A percentile compares a stretch with the other conserved stretches of the same genome.
These are phyloP conservation scores for Ophidiomyces ophidiicola DNA, from an alignment of 2,329 filamentous ascomycete genomes.

Conservation along the genomic window DNA sequence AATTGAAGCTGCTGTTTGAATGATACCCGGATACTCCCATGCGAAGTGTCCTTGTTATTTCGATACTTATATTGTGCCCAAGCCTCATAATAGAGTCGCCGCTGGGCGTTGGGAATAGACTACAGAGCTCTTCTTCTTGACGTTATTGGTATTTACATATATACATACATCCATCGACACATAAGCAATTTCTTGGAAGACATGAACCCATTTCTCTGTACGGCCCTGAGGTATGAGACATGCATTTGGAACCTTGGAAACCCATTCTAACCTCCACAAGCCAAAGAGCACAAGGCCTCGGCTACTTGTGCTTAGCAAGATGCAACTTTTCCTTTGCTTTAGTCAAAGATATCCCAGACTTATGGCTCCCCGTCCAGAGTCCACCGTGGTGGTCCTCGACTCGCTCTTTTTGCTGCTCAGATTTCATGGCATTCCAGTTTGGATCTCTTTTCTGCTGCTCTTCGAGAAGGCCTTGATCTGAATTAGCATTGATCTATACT, in stretches of 20 bases:
- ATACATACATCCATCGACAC: too few species aligned
- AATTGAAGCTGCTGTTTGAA: conserved; percentile 74
- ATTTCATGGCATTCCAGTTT: not conserved
- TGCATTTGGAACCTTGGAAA: too few species aligned
- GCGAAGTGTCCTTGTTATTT: not conserved
- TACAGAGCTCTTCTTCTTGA: too few species aligned
- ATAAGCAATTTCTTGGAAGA: too few species aligned
- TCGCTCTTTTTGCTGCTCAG: not conserved
- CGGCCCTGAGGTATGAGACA: too few species aligned
- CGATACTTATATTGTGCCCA: not conserved
- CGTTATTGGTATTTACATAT: too few species aligned
- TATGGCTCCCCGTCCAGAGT: conserved; percentile 10
- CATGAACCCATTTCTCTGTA: too few species aligned
- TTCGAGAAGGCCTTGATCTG: conserved; percentile 10
- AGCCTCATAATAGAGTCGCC: too few species aligned
- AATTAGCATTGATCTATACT: not conserved
- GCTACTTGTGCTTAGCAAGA: conserved; percentile 19
- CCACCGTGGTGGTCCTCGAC: conserved; percentile 1
- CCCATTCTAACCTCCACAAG: too few species aligned
- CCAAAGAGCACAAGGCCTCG: too few species aligned
- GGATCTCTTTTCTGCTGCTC: conserved; percentile 6
- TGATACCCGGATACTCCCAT: conserved; percentile 14
- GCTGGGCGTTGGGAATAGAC: too few species aligned
- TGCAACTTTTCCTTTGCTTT: conserved; percentile 28
- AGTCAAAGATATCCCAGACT: conserved; percentile 12